Percentiles rank a stretch among this genome's conserved stretches.
These are phyloP conservation scores for Hypoxylon rubiginosum DNA, from an alignment of 2,329 filamentous ascomycete genomes.

Conservation along the genomic window DNA sequence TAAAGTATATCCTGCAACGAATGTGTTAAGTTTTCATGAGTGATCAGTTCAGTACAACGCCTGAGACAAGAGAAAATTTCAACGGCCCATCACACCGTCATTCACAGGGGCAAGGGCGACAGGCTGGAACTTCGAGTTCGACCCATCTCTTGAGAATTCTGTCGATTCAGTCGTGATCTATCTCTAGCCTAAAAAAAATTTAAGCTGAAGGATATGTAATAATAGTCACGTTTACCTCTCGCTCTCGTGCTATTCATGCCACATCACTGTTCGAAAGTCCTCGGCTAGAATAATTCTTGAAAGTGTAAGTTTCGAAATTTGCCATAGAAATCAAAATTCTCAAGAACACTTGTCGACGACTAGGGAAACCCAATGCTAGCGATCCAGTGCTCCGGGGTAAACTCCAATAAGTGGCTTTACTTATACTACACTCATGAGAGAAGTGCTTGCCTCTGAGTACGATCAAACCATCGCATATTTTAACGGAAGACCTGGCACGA, in stretches of 20 bases:
- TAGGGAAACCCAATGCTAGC: background rate
- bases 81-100: no score
- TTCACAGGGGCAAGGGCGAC: background rate
- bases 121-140: background rate
- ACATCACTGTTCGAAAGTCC: background rate
- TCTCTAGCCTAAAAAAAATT: no score
- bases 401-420: background rate
- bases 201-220: no score
- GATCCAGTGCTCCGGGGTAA: background rate
- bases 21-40: background rate
- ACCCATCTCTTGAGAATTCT: background rate
- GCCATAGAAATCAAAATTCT: background rate
- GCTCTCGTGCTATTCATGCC: no score
- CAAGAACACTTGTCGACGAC: background rate
- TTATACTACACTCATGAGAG: background rate
- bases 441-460: background rate
- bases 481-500: no score
- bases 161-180: background rate
- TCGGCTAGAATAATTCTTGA: background rate
- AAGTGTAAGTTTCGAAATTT: background rate
- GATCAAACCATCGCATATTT: no score
- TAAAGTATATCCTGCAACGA: background rate
- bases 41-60: background rate
- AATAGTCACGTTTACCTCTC: no score
- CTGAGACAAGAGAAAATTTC: background rate